Percentiles rank a stretch among this genome's conserved stretches.
phyloP scores from a whole-genome alignment of 2,329 filamentous ascomycete species.

The Trichoderma simmonsii region DNA sequence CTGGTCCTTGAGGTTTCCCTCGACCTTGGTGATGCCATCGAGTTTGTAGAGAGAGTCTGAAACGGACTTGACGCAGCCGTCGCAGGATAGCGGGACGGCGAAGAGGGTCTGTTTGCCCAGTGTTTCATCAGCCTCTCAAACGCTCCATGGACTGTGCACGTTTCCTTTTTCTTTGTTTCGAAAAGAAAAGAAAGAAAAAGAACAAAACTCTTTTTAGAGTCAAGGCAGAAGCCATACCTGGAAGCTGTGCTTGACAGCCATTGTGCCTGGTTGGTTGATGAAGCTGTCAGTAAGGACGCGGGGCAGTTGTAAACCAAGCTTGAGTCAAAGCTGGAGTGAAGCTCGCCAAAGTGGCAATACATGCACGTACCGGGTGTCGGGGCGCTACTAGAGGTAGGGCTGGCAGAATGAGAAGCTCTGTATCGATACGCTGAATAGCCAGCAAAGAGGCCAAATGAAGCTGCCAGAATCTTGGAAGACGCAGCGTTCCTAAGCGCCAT shows the following conservation, averaged over 20 bases:
- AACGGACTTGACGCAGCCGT: slow-evolving; percentile 83
- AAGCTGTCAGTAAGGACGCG: slow-evolving; percentile 7
- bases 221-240: slow-evolving; percentile 36
- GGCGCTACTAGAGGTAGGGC: neutral
- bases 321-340: neutral
- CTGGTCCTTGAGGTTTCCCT: slow-evolving; percentile 79
- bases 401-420: slow-evolving; percentile 22
- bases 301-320: neutral
- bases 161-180: neutral
- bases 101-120: slow-evolving; percentile 71
- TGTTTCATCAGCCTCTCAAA: slow-evolving; percentile 34
- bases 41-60: slow-evolving; percentile 74
- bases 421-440: slow-evolving; percentile 32
- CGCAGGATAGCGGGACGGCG: slow-evolving; percentile 89
- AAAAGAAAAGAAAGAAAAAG: neutral
- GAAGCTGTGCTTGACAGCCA: slow-evolving; percentile 46
- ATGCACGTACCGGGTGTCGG: neutral
- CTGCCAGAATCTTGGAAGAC: slow-evolving; percentile 28
- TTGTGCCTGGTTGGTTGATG: slow-evolving; percentile 30
- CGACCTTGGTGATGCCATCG: slow-evolving; percentile 75
- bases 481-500: slow-evolving; percentile 20
- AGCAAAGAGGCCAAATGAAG: slow-evolving; percentile 30
- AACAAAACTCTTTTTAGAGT: neutral
- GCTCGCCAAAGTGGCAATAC: neutral
- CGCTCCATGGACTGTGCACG: slow-evolving; percentile 6